Percentiles rank a stretch among this genome's conserved stretches.
Conservation (phyloP, 169 alveolate species). For the Plasmodium malariae region DNA sequence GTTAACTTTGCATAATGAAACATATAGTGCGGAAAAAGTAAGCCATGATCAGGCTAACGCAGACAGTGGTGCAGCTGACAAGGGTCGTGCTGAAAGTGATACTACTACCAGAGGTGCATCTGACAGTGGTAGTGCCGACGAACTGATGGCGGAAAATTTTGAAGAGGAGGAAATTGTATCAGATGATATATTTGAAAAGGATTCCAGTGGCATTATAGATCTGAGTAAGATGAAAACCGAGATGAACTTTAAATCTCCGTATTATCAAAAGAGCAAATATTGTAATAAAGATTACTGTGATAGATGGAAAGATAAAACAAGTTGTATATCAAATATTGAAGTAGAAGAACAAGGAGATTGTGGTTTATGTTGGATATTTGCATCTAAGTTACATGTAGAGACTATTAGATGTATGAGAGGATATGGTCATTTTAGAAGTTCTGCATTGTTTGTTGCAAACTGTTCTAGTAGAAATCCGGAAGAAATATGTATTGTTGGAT, state of each 20-base stretch:
- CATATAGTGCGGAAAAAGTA: not conserved
- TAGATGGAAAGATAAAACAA: conserved; percentile 65
- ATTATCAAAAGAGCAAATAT: conserved; percentile 29
- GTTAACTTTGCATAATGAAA: conserved; percentile 6
- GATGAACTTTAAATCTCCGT: conserved; percentile 35
- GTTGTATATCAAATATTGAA: conserved; percentile 58
- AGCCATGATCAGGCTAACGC: not conserved
- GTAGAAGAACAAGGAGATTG: conserved; percentile 75
- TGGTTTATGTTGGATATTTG: conserved; percentile 64
- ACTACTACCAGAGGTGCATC: not conserved
- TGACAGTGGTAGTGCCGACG: not conserved
- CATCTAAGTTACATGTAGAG: conserved; percentile 75
- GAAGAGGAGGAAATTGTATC: not conserved
- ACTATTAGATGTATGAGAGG: conserved; percentile 77
- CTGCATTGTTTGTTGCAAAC: conserved; percentile 63
- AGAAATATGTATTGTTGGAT: conserved; percentile 33
- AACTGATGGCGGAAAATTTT: not conserved
- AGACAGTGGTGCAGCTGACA: not conserved
- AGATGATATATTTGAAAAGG: conserved; percentile 19
- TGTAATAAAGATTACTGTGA: conserved; percentile 39
- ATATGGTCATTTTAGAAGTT: conserved; percentile 60
- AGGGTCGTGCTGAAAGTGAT: not conserved
- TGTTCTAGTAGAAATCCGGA: conserved; percentile 15
- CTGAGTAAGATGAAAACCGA: not conserved
- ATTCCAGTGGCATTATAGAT: conserved; percentile 16